A percentile compares a stretch with the other conserved stretches of the same genome.
Conservation (phyloP, 2,329 filamentous ascomycete species). For the Ophiostoma quercus region DNA sequence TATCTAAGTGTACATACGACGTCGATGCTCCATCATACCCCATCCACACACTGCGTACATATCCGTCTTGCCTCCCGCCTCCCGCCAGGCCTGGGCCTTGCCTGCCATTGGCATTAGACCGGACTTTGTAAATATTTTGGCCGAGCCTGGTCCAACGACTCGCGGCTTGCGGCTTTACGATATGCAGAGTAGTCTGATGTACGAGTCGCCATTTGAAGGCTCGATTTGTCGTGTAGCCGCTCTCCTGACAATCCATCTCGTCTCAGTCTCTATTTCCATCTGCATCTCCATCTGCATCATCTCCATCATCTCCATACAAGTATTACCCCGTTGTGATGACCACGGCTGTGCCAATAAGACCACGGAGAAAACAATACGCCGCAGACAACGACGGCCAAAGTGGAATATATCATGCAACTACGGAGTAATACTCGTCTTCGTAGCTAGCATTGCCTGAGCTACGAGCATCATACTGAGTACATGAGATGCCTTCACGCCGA, state of each 20-base stretch:
- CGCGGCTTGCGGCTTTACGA: not conserved
- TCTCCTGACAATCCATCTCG: not conserved
- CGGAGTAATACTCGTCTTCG: not conserved
- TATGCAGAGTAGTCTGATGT: not conserved
- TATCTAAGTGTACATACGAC: slow-evolving; percentile 11
- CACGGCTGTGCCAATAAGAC: slow-evolving; percentile 1
- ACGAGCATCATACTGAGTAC: not conserved
- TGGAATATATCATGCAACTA: not conserved
- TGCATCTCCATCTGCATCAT: too few relatives aligned
- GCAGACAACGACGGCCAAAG: not conserved
- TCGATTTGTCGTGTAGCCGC: not conserved
- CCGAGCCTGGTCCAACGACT: not conserved
- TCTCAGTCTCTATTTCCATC: too few relatives aligned
- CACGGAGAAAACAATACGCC: not conserved
- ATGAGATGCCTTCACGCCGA: too few relatives aligned
- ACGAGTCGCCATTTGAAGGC: not conserved
- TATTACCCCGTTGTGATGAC: slow-evolving; percentile 4
- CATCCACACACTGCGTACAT: slow-evolving; percentile 14
- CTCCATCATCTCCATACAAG: not conserved
- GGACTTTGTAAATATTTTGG: not conserved
- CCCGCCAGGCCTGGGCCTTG: not conserved
- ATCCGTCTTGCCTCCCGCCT: slow-evolving; percentile 1
- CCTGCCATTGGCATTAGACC: not conserved
- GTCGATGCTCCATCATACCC: not conserved
- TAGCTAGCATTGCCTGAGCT: not conserved